Evolutionary conservation across 2,329 filamentous ascomycete genomes (phyloP).

Genomic region (Cladosporium sp.): DNA sequence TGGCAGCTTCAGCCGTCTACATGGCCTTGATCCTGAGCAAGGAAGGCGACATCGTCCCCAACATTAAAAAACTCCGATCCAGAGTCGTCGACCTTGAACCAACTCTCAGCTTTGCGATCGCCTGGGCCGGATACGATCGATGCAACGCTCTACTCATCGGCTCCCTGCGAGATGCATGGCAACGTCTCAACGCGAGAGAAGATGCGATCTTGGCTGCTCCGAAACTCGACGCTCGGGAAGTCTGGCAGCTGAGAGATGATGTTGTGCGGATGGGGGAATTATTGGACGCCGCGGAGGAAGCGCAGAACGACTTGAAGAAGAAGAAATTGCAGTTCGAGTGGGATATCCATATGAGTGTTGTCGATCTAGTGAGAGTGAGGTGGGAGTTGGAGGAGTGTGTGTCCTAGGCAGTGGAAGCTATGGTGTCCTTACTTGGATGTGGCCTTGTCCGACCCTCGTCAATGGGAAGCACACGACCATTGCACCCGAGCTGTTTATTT

Average conservation of each 20-base stretch:
- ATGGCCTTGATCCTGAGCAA: constrained; percentile 7
- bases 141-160: neutral
- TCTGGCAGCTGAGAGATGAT: neutral
- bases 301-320: neutral
- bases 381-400: constrained; percentile 9
- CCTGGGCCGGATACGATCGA: neutral
- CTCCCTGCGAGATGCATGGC: neutral
- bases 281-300: neutral
- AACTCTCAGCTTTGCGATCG: constrained; percentile 5
- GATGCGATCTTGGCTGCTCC: neutral
- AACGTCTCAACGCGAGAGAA: neutral
- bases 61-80: constrained; percentile 1
- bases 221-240: neutral
- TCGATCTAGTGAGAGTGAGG: neutral
- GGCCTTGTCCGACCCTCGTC: neutral
- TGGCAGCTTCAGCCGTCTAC: constrained; percentile 5
- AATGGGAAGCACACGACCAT: too few species aligned
- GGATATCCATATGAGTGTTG: constrained; percentile 11
- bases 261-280: neutral
- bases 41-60: neutral
- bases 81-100: constrained; percentile 7
- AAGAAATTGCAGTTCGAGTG: neutral
- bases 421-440: too few species aligned
- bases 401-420: neutral
- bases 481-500: too few species aligned